These are phyloP conservation scores for Colletotrichum cordylinicola DNA, from an alignment of 2,329 filamentous ascomycete genomes.

Conservation along the genomic window DNA sequence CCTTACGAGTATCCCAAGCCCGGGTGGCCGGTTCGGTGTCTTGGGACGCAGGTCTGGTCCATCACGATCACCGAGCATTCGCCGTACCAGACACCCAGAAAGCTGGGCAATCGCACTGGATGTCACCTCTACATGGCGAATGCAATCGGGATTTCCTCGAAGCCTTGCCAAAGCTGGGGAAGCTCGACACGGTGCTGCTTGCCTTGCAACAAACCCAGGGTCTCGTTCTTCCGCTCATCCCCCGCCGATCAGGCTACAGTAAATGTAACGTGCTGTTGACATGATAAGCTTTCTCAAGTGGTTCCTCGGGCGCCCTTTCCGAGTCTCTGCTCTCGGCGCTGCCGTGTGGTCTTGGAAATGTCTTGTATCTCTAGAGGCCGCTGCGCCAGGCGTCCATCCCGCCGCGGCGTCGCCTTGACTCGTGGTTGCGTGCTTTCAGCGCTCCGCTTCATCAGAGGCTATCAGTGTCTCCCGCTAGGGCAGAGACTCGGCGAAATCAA, in stretches of 20 bases:
- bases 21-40: neutral
- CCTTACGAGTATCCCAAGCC: neutral
- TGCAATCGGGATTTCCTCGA: neutral
- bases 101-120: neutral
- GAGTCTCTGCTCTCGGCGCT: constrained; percentile 3
- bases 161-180: neutral
- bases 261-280: constrained; percentile 11
- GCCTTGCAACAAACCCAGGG: neutral
- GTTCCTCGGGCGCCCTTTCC: neutral
- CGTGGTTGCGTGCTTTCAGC: neutral
- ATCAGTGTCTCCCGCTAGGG: neutral
- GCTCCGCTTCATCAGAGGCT: neutral
- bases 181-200: neutral
- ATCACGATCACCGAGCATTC: neutral
- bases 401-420: constrained; percentile 14
- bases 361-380: neutral
- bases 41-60: neutral
- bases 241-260: neutral
- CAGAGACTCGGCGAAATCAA: neutral
- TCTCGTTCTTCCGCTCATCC: neutral
- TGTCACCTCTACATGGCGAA: neutral
- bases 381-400: constrained; percentile 9
- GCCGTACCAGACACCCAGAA: neutral
- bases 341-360: neutral
- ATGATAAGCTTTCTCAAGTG: constrained; percentile 4